Evolutionary conservation across 345 rosid species (phyloP).

Genomic region (Punica granatum): DNA sequence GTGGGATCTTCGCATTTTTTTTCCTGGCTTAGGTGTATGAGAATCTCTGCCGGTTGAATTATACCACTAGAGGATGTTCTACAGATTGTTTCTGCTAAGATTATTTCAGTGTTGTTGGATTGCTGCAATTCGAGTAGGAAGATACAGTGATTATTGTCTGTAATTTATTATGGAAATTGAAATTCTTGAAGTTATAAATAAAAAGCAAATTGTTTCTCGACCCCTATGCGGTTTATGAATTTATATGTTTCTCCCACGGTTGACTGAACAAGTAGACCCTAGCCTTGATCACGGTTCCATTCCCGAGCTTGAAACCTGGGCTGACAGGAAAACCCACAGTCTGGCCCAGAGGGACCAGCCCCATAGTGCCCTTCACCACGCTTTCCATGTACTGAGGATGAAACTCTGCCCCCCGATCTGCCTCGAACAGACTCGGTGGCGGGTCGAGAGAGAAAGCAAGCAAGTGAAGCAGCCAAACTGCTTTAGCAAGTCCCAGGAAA

Average conservation of each 20-base stretch:
- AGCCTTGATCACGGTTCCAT: slow-evolving; percentile 68
- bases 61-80: not conserved
- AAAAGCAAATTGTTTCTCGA: not conserved
- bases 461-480: slow-evolving; percentile 88
- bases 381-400: slow-evolving; percentile 88
- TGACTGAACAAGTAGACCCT: slow-evolving; percentile 67
- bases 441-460: slow-evolving; percentile 91
- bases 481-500: slow-evolving; percentile 73
- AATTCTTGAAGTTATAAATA: not conserved
- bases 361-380: slow-evolving; percentile 52
- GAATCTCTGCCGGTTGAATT: not conserved
- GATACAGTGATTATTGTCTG: not conserved
- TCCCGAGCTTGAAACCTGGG: slow-evolving; percentile 89
- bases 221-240: not conserved
- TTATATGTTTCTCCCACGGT: slow-evolving; percentile 10
- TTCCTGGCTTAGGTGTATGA: not conserved
- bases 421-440: slow-evolving; percentile 74
- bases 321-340: slow-evolving; percentile 73
- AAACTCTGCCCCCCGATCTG: slow-evolving; percentile 72
- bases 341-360: slow-evolving; percentile 60
- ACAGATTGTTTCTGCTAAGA: not conserved
- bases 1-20: not conserved
- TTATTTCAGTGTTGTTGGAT: not conserved
- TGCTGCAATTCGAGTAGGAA: not conserved
- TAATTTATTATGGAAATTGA: not conserved